These are phyloP conservation scores for Theobroma cacao DNA, from an alignment of 345 rosid species.

Conservation along the genomic window DNA sequence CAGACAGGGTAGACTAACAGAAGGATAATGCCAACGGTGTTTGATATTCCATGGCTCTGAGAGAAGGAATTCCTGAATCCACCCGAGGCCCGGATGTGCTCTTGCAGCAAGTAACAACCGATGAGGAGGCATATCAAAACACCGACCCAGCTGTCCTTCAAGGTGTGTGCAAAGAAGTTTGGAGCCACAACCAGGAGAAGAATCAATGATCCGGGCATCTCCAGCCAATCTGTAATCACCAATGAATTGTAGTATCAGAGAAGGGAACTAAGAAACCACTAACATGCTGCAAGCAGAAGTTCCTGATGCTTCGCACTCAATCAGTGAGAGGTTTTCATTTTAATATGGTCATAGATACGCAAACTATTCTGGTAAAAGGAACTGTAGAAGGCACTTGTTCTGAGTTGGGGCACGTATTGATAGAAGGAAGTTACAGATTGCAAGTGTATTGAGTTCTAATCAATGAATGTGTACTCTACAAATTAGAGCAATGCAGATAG, in stretches of 20 bases:
- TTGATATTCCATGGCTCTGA: conserved; percentile 67
- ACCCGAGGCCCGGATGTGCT: conserved; percentile 88
- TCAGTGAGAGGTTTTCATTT: background rate
- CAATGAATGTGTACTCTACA: background rate
- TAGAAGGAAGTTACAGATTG: background rate
- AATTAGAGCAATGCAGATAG: background rate
- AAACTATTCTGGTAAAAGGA: background rate
- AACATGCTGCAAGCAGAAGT: conserved; percentile 39
- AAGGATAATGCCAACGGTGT: conserved; percentile 73
- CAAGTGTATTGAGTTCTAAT: background rate
- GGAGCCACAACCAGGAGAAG: conserved; percentile 11
- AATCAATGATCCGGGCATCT: conserved; percentile 8
- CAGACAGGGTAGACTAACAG: conserved; percentile 79
- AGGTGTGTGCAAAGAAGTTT: background rate
- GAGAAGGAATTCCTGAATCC: conserved; percentile 87
- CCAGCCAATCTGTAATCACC: conserved; percentile 6
- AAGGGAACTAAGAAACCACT: conserved; percentile 55
- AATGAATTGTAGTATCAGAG: conserved; percentile 29
- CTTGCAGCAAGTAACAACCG: conserved; percentile 85
- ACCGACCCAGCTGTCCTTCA: background rate
- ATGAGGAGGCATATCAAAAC: conserved; percentile 64
- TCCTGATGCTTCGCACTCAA: background rate
- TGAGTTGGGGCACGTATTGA: background rate
- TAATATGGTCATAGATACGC: background rate
- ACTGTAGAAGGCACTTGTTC: background rate